Conservation (phyloP, 257 asterid species). For the Nicotiana otophora region DNA sequence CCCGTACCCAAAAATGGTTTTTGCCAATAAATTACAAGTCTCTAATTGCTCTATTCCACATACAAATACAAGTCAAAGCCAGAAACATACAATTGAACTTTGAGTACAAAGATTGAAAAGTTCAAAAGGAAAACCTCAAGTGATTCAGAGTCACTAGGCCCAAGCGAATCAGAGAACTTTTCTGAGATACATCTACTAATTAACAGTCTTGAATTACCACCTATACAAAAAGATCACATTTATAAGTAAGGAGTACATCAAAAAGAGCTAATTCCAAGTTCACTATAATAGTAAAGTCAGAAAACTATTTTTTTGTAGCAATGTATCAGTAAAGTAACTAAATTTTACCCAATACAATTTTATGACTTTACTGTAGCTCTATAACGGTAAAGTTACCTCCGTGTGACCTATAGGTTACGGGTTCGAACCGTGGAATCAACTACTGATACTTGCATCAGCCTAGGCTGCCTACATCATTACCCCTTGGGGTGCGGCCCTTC, state of each 20-base stretch:
- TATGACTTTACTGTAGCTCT: too few relatives aligned
- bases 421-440: too few relatives aligned
- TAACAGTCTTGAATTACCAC: neutral
- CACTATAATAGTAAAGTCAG: too few relatives aligned
- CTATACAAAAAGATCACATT: neutral
- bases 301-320: too few relatives aligned
- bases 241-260: neutral
- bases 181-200: neutral
- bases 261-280: too few relatives aligned
- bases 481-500: too few relatives aligned
- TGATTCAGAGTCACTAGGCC: neutral
- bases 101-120: neutral
- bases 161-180: neutral
- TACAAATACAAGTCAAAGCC: neutral
- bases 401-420: too few relatives aligned
- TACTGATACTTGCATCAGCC: too few relatives aligned
- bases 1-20: neutral
- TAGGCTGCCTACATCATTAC: too few relatives aligned
- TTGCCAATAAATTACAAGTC: neutral
- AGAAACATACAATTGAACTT: neutral
- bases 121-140: constrained; percentile 1
- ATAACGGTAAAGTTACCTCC: too few relatives aligned
- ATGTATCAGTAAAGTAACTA: too few relatives aligned
- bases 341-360: too few relatives aligned
- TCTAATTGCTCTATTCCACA: neutral